phyloP scores from a whole-genome alignment of 768 basidiomycete genomes.

The Auriculariales sp. region DNA sequence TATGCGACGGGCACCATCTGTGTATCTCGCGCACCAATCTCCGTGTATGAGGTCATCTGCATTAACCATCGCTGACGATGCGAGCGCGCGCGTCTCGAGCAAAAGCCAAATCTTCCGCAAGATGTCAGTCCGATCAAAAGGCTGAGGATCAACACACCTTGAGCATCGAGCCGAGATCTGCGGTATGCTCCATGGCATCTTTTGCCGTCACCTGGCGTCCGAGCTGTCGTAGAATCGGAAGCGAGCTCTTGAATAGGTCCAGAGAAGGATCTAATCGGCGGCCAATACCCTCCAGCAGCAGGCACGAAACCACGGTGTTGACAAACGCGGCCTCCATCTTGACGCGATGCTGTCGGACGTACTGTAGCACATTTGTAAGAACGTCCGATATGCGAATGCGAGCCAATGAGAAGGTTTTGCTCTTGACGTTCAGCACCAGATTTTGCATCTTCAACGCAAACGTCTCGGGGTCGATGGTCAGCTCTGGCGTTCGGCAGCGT shows the following conservation, averaged over 20 bases:
- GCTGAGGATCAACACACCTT: slow-evolving; percentile 41
- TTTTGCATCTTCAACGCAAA: slow-evolving; percentile 98
- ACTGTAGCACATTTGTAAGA: slow-evolving; percentile 71
- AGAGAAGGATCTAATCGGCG: slow-evolving; percentile 80
- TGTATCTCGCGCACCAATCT: slow-evolving; percentile 55
- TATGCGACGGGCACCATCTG: slow-evolving; percentile 2
- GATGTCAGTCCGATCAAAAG: slow-evolving; percentile 1
- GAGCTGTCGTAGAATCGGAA: slow-evolving; percentile 85
- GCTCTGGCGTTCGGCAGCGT: slow-evolving; percentile 79
- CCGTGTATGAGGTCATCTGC: slow-evolving; percentile 79
- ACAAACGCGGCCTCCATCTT: slow-evolving; percentile 99
- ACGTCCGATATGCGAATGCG: slow-evolving; percentile 93
- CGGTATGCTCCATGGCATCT: slow-evolving; percentile 39
- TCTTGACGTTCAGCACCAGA: slow-evolving; percentile 82
- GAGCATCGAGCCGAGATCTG: slow-evolving; percentile 66
- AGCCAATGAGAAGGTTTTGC: slow-evolving; percentile 94
- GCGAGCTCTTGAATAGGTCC: slow-evolving; percentile 88
- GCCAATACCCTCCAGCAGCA: slow-evolving; percentile 92
- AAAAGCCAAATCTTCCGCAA: slow-evolving; percentile 69
- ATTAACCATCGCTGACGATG: slow-evolving; percentile 60
- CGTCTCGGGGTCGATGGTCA: slow-evolving; percentile 82
- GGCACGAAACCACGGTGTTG: slow-evolving; percentile 90
- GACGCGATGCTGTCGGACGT: slow-evolving; percentile 84
- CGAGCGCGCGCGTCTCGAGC: slow-evolving; percentile 83
- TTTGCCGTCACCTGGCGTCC: slow-evolving; percentile 82